phyloP scores from a whole-genome alignment of 2,329 filamentous ascomycete genomes.

The Pseudocercospora cruenta region DNA sequence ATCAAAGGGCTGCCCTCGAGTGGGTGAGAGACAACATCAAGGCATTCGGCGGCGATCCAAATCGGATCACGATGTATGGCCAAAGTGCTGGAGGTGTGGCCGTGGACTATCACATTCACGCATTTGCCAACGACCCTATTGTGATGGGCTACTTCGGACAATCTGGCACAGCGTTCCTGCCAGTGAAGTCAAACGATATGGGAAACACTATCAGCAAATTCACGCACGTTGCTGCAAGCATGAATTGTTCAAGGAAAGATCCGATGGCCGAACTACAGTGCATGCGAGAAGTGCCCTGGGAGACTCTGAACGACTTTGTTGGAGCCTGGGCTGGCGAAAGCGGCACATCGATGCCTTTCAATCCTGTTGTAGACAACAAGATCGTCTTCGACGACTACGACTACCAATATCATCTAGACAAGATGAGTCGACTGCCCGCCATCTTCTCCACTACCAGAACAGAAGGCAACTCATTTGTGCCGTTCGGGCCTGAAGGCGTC shows the following conservation, averaged over 20 bases:
- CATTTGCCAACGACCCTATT: slow-evolving; percentile 42
- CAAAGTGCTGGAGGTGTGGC: slow-evolving; percentile 25
- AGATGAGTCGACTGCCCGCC: slow-evolving; percentile 40
- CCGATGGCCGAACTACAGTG: slow-evolving; percentile 6
- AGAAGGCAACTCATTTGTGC: slow-evolving; percentile 10
- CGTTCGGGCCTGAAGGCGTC: background rate
- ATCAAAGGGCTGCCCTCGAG: slow-evolving; percentile 58
- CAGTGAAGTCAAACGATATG: background rate
- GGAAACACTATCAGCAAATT: slow-evolving; percentile 36
- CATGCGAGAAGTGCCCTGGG: slow-evolving; percentile 1
- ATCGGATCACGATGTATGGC: slow-evolving; percentile 31
- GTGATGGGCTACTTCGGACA: slow-evolving; percentile 42
- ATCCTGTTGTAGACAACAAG: slow-evolving; percentile 30
- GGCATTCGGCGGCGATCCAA: slow-evolving; percentile 51
- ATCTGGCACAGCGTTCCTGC: slow-evolving; percentile 41
- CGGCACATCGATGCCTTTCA: slow-evolving; percentile 31
- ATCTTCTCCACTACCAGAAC: slow-evolving; percentile 8
- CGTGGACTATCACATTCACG: slow-evolving; percentile 37
- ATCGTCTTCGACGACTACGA: slow-evolving; percentile 33
- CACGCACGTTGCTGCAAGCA: slow-evolving; percentile 45
- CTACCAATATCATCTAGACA: slow-evolving; percentile 19
- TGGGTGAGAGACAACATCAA: slow-evolving; percentile 57
- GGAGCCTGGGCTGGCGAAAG: background rate
- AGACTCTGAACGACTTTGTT: slow-evolving; percentile 7
- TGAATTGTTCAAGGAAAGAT: slow-evolving; percentile 2